These are phyloP conservation scores for Rhododendron henanense DNA, from an alignment of 148 eudicot species.

Conservation along the genomic window DNA sequence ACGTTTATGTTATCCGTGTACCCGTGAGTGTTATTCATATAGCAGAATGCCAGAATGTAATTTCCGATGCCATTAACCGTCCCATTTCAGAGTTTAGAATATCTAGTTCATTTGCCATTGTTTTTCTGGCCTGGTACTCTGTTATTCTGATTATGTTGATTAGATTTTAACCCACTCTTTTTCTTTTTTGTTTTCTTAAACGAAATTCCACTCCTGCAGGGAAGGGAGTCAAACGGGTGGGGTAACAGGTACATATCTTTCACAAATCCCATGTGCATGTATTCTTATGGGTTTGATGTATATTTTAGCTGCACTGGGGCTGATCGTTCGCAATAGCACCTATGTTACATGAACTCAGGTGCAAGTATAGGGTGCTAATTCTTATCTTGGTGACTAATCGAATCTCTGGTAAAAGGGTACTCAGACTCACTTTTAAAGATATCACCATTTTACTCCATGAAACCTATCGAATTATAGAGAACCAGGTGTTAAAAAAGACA, in stretches of 20 bases:
- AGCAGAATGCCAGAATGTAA: background rate
- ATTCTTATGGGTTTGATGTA: background rate
- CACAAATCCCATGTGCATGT: background rate
- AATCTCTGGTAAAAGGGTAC: too few species aligned
- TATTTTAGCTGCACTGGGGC: background rate
- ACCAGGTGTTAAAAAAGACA: too few species aligned
- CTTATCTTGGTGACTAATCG: background rate
- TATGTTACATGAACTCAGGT: background rate
- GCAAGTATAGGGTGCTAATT: background rate
- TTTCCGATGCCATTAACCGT: too few species aligned
- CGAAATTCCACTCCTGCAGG: slow-evolving; percentile 18
- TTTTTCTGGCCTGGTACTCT: background rate
- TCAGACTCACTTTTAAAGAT: too few species aligned
- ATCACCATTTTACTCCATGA: too few species aligned
- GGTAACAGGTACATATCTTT: slow-evolving; percentile 26
- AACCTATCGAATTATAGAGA: too few species aligned
- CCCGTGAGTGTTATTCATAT: background rate
- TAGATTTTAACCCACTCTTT: background rate
- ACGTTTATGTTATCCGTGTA: too few species aligned
- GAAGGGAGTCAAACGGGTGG: slow-evolving; percentile 29
- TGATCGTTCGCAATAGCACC: background rate
- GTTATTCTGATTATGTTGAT: background rate
- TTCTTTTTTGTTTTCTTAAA: slow-evolving; percentile 1
- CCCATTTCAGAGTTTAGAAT: background rate
- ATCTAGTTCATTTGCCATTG: background rate